Evolutionary conservation across 352 stramenopile species (phyloP).

Genomic region (Phytophthora syringae): DNA sequence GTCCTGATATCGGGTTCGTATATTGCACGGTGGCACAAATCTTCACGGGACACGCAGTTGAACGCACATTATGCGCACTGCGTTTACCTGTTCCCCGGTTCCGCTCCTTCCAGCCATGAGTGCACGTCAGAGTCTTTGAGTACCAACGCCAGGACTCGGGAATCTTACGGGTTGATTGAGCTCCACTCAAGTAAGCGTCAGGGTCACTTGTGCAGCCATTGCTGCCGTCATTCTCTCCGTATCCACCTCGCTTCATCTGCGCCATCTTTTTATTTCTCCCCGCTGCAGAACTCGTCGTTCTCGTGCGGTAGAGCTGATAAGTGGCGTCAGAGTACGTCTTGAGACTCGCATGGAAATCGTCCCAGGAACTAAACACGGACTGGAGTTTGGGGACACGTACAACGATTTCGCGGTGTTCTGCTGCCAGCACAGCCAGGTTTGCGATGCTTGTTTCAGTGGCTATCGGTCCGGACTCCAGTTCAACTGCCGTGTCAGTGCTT

Average conservation of each 20-base stretch:
- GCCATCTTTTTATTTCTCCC: constrained; percentile 77
- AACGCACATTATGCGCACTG: constrained; percentile 65
- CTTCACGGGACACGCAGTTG: constrained; percentile 75
- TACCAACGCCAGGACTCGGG: constrained; percentile 82
- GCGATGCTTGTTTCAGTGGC: constrained; percentile 8
- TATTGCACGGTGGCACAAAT: constrained; percentile 83
- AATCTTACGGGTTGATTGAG: constrained; percentile 43
- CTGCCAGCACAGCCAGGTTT: background rate
- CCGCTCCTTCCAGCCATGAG: constrained; percentile 84
- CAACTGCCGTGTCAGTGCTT: constrained; percentile 11
- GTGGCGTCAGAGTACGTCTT: constrained; percentile 70
- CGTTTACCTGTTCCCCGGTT: constrained; percentile 71
- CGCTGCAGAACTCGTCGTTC: constrained; percentile 74
- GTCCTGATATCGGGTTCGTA: constrained; percentile 23
- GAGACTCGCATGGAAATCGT: constrained; percentile 66
- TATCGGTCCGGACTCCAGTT: constrained; percentile 17
- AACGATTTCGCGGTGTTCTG: constrained; percentile 47
- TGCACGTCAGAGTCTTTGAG: constrained; percentile 82
- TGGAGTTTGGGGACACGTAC: constrained; percentile 68
- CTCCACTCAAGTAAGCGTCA: constrained; percentile 14
- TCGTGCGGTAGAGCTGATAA: constrained; percentile 78
- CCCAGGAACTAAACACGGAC: constrained; percentile 66
- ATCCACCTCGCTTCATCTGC: constrained; percentile 42
- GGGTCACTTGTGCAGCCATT: constrained; percentile 29
- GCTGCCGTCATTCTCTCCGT: constrained; percentile 48